These are phyloP conservation scores for Solanum rostratum DNA, from an alignment of 257 asterid genomes.

Conservation along the genomic window DNA sequence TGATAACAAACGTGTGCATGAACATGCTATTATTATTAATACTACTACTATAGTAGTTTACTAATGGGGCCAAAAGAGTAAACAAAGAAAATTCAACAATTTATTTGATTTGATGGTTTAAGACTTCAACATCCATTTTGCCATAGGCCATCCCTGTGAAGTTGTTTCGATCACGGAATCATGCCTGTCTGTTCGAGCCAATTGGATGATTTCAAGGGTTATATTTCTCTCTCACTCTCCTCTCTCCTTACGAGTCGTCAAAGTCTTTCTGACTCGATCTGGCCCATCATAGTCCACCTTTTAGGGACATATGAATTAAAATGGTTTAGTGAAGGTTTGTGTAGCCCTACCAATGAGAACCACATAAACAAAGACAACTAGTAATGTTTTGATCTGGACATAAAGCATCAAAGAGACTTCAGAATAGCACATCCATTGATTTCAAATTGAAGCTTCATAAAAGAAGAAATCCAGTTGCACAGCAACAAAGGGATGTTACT, in stretches of 20 bases:
- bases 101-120: neutral
- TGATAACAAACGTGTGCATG: conserved; percentile 10
- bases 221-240: neutral
- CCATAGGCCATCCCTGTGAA: neutral
- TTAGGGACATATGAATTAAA: neutral
- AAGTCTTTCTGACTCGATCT: neutral
- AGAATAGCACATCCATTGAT: neutral
- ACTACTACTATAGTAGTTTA: neutral
- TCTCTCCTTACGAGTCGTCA: neutral
- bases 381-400: neutral
- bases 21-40: conserved; percentile 2
- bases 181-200: neutral
- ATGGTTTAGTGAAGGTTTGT: neutral
- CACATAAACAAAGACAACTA: neutral
- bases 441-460: neutral
- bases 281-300: neutral
- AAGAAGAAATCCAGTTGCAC: neutral
- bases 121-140: neutral
- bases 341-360: neutral
- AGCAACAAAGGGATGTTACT: neutral
- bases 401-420: neutral
- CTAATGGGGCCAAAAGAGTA: neutral
- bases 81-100: neutral
- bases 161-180: neutral
- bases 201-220: neutral